Evolutionary conservation across 495 filamentous ascomycete species (phyloP).

Genomic region (Trichoderma parareesei): DNA sequence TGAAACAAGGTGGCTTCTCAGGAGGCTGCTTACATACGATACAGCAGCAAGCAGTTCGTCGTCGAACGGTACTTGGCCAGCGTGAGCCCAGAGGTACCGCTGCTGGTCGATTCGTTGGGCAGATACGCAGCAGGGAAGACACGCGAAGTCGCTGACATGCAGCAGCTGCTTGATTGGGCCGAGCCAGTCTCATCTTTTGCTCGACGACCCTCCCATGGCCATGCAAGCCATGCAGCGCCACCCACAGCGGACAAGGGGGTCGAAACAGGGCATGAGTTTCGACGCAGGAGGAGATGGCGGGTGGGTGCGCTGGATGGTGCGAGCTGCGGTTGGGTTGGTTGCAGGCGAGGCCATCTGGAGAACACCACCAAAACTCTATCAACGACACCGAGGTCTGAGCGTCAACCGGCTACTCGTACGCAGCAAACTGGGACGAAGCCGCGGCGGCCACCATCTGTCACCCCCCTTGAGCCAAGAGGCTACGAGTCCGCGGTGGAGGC

Average conservation of each 20-base stretch:
- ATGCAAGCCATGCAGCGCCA: conserved; percentile 1
- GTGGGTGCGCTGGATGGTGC: not conserved
- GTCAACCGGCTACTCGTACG: not conserved
- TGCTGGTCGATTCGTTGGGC: not conserved
- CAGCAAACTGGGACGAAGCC: not conserved
- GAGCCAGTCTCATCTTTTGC: not conserved
- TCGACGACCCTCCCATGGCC: not conserved
- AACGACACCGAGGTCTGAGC: not conserved
- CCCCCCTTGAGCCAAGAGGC: not conserved
- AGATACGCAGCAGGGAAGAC: not conserved
- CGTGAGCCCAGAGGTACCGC: not conserved
- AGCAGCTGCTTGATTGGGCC: not conserved
- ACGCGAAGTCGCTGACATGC: conserved; percentile 6
- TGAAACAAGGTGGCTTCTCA: conserved; percentile 1
- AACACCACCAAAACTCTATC: not conserved
- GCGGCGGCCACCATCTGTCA: not conserved
- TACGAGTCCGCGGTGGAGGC: not conserved
- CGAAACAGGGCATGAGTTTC: not conserved
- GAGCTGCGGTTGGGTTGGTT: not conserved
- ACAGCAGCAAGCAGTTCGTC: not conserved
- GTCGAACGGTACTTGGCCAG: not conserved
- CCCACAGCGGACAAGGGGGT: not conserved
- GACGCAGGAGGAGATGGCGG: not conserved
- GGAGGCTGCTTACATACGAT: conserved; percentile 5
- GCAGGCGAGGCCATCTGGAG: too few relatives aligned